Evolutionary conservation across 371 early-diverging fungal genomes (phyloP).

Genomic region (Rhizopus microsporus): DNA sequence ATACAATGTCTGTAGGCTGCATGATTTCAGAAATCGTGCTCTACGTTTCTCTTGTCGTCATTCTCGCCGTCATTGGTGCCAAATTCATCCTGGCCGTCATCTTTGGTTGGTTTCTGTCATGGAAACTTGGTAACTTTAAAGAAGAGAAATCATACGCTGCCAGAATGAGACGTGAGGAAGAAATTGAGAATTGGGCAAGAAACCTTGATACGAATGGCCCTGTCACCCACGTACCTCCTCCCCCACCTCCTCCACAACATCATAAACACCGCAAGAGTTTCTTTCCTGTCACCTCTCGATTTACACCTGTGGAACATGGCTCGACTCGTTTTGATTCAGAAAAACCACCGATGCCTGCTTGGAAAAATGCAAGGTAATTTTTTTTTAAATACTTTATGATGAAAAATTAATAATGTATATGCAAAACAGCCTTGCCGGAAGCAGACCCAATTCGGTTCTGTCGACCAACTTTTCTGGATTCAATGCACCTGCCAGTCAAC

Average conservation of each 20-base stretch:
- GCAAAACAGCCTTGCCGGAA: slow-evolving; percentile 3
- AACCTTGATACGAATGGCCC: slow-evolving; percentile 45
- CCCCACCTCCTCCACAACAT: slow-evolving; percentile 18
- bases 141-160: slow-evolving; percentile 53
- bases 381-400: not conserved
- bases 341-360: slow-evolving; percentile 35
- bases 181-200: slow-evolving; percentile 64
- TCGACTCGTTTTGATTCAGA: slow-evolving; percentile 43
- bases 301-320: slow-evolving; percentile 46
- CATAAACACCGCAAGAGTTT: slow-evolving; percentile 29
- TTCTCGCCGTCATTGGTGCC: slow-evolving; percentile 61
- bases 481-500: slow-evolving; percentile 9
- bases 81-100: slow-evolving; percentile 78
- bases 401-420: not conserved
- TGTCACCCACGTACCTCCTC: slow-evolving; percentile 37
- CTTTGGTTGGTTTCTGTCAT: slow-evolving; percentile 75
- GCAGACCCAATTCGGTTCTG: slow-evolving; percentile 10
- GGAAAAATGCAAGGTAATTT: slow-evolving; percentile 29
- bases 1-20: slow-evolving; percentile 72
- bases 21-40: slow-evolving; percentile 69
- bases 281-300: slow-evolving; percentile 48
- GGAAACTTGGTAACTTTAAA: slow-evolving; percentile 60
- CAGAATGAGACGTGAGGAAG: slow-evolving; percentile 53
- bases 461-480: slow-evolving; percentile 13
- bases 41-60: slow-evolving; percentile 61